phyloP scores from a whole-genome alignment of 768 basidiomycete species.

The Psilocybe cyanescens region DNA sequence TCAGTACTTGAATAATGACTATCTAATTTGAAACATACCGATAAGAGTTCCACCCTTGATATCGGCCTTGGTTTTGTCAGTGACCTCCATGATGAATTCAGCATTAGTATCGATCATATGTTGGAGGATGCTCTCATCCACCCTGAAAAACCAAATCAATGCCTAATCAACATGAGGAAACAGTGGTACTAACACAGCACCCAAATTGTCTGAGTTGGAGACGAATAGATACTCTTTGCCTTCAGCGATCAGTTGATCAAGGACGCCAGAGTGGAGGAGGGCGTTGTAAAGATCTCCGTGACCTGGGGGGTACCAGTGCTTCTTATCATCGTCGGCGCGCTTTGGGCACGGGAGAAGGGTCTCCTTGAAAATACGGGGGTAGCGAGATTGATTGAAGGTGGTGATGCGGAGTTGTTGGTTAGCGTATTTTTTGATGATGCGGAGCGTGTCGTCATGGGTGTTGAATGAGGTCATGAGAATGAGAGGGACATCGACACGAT shows the following conservation, averaged over 20 bases:
- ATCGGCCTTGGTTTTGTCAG: constrained; percentile 95
- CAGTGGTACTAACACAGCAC: constrained; percentile 71
- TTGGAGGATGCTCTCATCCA: constrained; percentile 82
- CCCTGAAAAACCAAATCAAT: constrained; percentile 41
- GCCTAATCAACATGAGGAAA: neutral
- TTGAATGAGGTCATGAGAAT: constrained; percentile 99
- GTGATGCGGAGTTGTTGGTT: constrained; percentile 94
- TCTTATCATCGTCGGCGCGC: constrained; percentile 81
- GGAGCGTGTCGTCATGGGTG: constrained; percentile 94
- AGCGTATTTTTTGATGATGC: constrained; percentile 96
- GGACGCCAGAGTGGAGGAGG: constrained; percentile 84
- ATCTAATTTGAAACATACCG: constrained; percentile 33
- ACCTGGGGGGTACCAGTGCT: constrained; percentile 95
- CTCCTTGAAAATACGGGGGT: constrained; percentile 92
- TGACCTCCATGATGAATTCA: constrained; percentile 95
- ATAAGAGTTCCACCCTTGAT: constrained; percentile 82
- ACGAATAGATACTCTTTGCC: constrained; percentile 98
- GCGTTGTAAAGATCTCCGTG: constrained; percentile 98
- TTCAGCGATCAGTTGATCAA: constrained; percentile 86
- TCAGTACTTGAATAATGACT: neutral
- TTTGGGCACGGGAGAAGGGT: constrained; percentile 84
- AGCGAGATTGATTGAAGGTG: constrained; percentile 92
- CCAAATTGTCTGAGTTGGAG: constrained; percentile 96
- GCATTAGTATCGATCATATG: constrained; percentile 83
- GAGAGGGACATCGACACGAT: constrained; percentile 90